Evolutionary conservation across 2,329 filamentous ascomycete genomes (phyloP), one percentile per base, ranked within the genome.

Genomic region (Colletotrichum navitas): DNA sequence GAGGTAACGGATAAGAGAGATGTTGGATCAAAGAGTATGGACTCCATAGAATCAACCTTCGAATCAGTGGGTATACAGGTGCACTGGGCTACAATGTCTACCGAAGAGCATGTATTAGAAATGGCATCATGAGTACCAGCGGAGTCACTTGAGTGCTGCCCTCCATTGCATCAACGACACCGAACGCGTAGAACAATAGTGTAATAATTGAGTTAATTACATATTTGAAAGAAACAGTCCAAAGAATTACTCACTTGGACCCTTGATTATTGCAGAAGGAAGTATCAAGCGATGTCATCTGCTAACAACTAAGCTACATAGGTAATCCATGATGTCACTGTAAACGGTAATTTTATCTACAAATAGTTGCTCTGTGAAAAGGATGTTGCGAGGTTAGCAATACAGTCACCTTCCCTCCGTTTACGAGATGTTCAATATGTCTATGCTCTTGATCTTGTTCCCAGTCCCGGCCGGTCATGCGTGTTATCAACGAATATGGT

Each of bases 1-100:
- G n/a, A 54, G 5, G 26, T n/a, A 3, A 39, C 7, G 14, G 36
- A 63, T 7, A 47, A 63, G 26, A 45, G 63, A 34, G 63, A 66
- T 36, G 10, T 56, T 3, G 63, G 29, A 18, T 14, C 24, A 41
- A 34, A 56, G 0, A 51, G 1, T 8, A 32, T 63, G 18, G 36
- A 63, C 10, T 32, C 41, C 3, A 32, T 71, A 14, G 3, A 54
- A 5, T 32, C 59, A 7, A 5, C 8, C 5, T 54, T 59, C 14
- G 1, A 16, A 5, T 36, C 43, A 26, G 34, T 6, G 14, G 64
- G 45, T 2, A 26, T 71, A 24, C 14, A 39, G 18, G 39, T 71
- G n/a, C n/a, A 24, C 2, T 71, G 58, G 64, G 43, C n/a, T n/a
- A 24, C 36, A n/a, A 26, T 5, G 0, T 8, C 36, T 10, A 0